Base-by-base conservation (phyloP, 345 rosid species). In the Camelina laxa region DNA sequence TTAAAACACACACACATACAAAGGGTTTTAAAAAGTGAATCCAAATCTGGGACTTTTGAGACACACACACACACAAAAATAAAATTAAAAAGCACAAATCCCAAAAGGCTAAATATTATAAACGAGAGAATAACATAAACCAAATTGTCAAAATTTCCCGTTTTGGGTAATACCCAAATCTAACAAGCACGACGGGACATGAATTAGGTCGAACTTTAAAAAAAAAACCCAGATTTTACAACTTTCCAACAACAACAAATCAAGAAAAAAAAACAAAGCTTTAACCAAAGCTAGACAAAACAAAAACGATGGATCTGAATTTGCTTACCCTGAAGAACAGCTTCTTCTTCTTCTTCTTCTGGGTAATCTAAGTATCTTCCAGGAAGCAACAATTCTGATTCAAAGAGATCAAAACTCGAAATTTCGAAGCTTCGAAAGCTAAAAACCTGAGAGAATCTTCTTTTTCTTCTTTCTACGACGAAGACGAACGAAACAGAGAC, bases 1-100 rank as follows among this genome's bases (percentile, higher is more conserved):
- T 12, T 45, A 73, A 53, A 15, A 30, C n/a, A 57, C 45, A 24
- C 27, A 24, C 27, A 55, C 14, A 22, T 4, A 3, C n/a, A 41
- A 17, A 35, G 9, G 17, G 22, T 19, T 63, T 11, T 9, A 39
- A 51, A 61, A 67, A 60, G 49, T 60, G 56, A 68, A 60, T 41
- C 79, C 27, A 75, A 76, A 76, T 76, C 80, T 54, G 58, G 31
- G 41, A 24, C 60, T 54, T 14, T 42, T 67, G 15, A 31, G 13
- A 13, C 35, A 68, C 10, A 17, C 5, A 8, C 5, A 24, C 27
- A 24, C 4, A 24, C 0, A 24, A 4, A 27, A 4, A 27, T n/a
- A 4, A 4, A 27, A 27, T 3, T 0, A 62, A 45, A 45, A 61
- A 4, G 12, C 48, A 69, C 58, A 64, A 69, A 47, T 70, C 69